Conservation (phyloP, 768 basidiomycete species). For the Xerocomus potaroensis region DNA sequence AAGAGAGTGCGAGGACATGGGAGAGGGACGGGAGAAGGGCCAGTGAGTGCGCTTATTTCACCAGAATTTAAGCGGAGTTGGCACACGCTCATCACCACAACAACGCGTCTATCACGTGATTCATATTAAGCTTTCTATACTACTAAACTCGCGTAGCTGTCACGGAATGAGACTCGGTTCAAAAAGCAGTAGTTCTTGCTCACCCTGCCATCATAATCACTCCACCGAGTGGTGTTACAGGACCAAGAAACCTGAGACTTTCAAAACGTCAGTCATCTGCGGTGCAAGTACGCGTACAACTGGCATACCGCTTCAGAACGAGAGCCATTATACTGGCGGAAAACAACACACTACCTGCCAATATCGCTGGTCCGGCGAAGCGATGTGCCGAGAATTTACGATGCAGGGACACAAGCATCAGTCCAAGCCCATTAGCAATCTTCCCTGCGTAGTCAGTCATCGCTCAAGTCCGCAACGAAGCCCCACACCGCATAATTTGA, state of each 20-base stretch:
- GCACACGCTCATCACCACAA: constrained; percentile 32
- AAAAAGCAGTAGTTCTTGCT: constrained; percentile 19
- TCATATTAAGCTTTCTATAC: constrained; percentile 5
- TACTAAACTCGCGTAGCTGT: constrained; percentile 51
- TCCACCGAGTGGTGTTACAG: constrained; percentile 65
- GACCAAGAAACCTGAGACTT: constrained; percentile 52
- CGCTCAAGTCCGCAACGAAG: not conserved
- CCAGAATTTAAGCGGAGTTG: constrained; percentile 41
- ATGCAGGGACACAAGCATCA: constrained; percentile 61
- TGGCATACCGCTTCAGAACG: constrained; percentile 43
- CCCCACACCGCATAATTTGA: constrained; percentile 56
- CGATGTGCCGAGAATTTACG: constrained; percentile 53
- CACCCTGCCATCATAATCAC: constrained; percentile 65
- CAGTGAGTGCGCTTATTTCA: constrained; percentile 21
- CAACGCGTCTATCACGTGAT: constrained; percentile 42
- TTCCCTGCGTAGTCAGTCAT: constrained; percentile 26
- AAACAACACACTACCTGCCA: constrained; percentile 52
- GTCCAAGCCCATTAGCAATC: constrained; percentile 66
- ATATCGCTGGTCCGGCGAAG: constrained; percentile 67
- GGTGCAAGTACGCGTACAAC: not conserved
- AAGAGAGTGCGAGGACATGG: constrained; percentile 18
- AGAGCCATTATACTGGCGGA: constrained; percentile 59
- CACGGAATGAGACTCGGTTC: constrained; percentile 4
- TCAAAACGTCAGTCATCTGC: constrained; percentile 3
- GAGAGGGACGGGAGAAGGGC: constrained; percentile 18